Evolutionary conservation across 768 basidiomycete species (phyloP), one percentile per base, ranked within the genome.

Genomic region (Lyophyllum atratum): DNA sequence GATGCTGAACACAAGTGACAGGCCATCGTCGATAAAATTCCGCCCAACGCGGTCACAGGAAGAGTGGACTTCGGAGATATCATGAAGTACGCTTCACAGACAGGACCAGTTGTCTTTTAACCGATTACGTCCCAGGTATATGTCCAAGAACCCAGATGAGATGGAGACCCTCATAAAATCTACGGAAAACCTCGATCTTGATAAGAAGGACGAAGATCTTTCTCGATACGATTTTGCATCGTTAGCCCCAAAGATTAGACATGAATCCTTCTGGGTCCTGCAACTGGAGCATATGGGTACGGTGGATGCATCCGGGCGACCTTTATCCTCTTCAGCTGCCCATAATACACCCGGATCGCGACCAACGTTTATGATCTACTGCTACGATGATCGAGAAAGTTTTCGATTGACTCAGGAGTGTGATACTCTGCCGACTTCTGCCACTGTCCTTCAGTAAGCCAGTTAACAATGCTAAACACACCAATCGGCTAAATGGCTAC

Each of bases 261-360:
- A 61, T 26, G 63, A 66, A 19, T 64, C 70, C 5, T 69, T 67
- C 51, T 75, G 73, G 74, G 68, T 72, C n/a, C 51, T 74, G 14
- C 73, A 73, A 59, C 56, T 74, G 12, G 64, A 66, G 39, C 52
- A 59, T n/a, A 64, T 64, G 54, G 70, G 72, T 6, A 66, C 68
- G 14, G 62, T 66, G 15, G 66, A 67, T 46, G 50, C 40, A 14
- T 25, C 50, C 2, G 66, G 68, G 11, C 45, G 59, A 12, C 46
- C 50, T 7, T 31, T 68, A 9, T 59, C 61, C 26, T 53, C 64
- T 28, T 45, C 59, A 3, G 37, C 42, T 53, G 65, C 37, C 34
- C 56, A 61, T 56, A 52, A n/a, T 42, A 42, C 46, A 24, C 63
- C 54, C 52, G 68, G 63, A 42, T 50, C 62, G 3, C 55, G 57